Evolutionary conservation across 2,329 filamentous ascomycete genomes (phyloP).

Genomic region (Chaetomiaceae sp.): DNA sequence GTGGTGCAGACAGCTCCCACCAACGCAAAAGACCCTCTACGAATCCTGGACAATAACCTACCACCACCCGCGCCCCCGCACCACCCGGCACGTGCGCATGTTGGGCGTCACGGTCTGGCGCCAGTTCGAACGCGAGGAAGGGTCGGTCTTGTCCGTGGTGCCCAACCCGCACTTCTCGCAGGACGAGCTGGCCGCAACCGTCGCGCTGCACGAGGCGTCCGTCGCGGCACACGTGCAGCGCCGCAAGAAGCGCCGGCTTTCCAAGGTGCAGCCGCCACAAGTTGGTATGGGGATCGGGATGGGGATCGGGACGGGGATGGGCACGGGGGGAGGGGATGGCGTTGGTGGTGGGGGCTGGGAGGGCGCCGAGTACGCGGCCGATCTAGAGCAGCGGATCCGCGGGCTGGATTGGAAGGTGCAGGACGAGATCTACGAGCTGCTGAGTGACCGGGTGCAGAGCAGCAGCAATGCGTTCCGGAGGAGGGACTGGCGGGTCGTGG

Average conservation of each 20-base stretch:
- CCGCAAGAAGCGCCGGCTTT: background rate
- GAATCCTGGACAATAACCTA: conserved; percentile 22
- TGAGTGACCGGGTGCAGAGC: conserved; percentile 23
- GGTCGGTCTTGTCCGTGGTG: conserved; percentile 20
- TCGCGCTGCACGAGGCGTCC: conserved; percentile 4
- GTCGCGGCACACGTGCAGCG: background rate
- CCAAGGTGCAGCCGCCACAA: background rate
- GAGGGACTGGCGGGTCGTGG: conserved; percentile 22
- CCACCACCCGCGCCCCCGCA: conserved; percentile 10
- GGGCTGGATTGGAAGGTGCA: conserved; percentile 25
- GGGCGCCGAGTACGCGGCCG: conserved; percentile 3
- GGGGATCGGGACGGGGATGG: background rate
- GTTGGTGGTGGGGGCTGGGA: background rate
- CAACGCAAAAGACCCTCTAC: background rate
- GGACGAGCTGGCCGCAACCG: conserved; percentile 13
- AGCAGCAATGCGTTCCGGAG: conserved; percentile 19
- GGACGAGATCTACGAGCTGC: conserved; percentile 25
- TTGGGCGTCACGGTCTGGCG: conserved; percentile 7
- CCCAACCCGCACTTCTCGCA: conserved; percentile 23
- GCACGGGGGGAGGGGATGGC: no score
- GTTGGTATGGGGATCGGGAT: background rate
- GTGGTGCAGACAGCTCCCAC: conserved; percentile 2
- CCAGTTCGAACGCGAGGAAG: conserved; percentile 16
- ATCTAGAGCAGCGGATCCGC: conserved; percentile 18
- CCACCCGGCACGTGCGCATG: background rate